These are phyloP conservation scores for Fusarium pseudograminearum DNA, from an alignment of 2,329 filamentous ascomycete species.

Conservation along the genomic window DNA sequence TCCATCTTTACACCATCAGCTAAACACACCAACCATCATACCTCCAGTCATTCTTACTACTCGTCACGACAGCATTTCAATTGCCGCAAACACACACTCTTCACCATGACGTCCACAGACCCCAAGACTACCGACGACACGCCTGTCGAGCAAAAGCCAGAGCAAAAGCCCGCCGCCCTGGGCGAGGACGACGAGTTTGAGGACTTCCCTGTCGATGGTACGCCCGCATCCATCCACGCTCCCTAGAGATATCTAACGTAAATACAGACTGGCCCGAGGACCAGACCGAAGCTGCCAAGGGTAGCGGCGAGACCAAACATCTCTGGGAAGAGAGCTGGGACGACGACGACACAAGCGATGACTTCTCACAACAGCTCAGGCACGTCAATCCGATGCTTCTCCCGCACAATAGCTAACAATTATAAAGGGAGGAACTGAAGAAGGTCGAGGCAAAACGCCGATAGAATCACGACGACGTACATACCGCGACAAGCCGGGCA, in stretches of 20 bases:
- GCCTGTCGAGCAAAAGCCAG: constrained; percentile 44
- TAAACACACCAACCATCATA: neutral
- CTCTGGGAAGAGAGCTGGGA: constrained; percentile 99
- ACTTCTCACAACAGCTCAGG: constrained; percentile 96
- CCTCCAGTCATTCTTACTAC: neutral
- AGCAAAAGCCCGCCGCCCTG: constrained; percentile 68
- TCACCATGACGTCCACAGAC: constrained; percentile 44
- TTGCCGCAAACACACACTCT: neutral
- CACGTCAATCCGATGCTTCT: constrained; percentile 59
- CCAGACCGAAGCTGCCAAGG: constrained; percentile 84
- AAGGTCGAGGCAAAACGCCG: constrained; percentile 85
- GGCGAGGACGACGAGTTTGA: constrained; percentile 99
- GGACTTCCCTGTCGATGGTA: constrained; percentile 97
- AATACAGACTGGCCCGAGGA: constrained; percentile 88
- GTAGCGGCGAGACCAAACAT: constrained; percentile 76
- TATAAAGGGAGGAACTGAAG: constrained; percentile 84
- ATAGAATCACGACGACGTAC: constrained; percentile 48
- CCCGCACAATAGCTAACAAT: constrained; percentile 12
- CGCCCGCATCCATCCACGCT: constrained; percentile 20
- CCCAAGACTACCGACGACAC: constrained; percentile 46
- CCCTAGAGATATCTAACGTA: neutral
- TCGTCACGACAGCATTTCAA: neutral
- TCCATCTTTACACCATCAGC: neutral
- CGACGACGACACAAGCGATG: constrained; percentile 95
- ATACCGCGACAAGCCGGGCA: neutral